Conservation (phyloP, 1,284 basidiomycete genomes). For the Ceratobasidium sp. region DNA sequence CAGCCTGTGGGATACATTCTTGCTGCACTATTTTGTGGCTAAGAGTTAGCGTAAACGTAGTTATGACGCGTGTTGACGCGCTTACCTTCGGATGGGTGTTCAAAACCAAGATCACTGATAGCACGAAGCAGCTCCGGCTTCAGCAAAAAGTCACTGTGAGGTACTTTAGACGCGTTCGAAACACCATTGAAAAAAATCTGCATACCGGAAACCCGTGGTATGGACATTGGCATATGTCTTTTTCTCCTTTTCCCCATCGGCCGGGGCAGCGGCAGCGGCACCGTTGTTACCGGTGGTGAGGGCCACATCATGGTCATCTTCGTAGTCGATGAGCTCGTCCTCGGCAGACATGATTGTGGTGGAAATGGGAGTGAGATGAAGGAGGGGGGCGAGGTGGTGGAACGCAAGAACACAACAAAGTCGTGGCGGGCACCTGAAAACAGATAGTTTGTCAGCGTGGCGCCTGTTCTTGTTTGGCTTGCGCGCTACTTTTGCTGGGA, state of each 20-base stretch:
- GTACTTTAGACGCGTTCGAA: slow-evolving; percentile 49
- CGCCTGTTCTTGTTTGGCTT: slow-evolving; percentile 26
- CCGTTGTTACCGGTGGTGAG: slow-evolving; percentile 72
- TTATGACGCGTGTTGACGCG: slow-evolving; percentile 48
- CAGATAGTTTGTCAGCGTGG: slow-evolving; percentile 44
- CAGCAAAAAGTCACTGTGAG: slow-evolving; percentile 89
- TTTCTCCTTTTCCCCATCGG: slow-evolving; percentile 86
- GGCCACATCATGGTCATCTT: slow-evolving; percentile 88
- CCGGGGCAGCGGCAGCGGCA: slow-evolving; percentile 69
- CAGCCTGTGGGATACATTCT: slow-evolving; percentile 99
- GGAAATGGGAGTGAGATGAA: slow-evolving; percentile 28
- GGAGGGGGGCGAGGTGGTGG: slow-evolving; percentile 35
- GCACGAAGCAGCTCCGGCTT: slow-evolving; percentile 97
- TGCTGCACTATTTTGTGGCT: slow-evolving; percentile 84
- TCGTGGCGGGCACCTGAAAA: slow-evolving; percentile 40
- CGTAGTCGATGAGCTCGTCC: slow-evolving; percentile 78
- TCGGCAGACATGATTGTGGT: slow-evolving; percentile 41
- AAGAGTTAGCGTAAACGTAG: slow-evolving; percentile 29
- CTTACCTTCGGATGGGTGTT: slow-evolving; percentile 98
- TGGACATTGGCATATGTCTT: slow-evolving; percentile 98
- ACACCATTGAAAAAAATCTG: slow-evolving; percentile 40
- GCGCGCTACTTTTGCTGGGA: slow-evolving; percentile 11
- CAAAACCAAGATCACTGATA: slow-evolving; percentile 98
- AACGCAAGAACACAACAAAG: slow-evolving; percentile 42
- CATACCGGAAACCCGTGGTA: slow-evolving; percentile 92